phyloP scores from a whole-genome alignment of 78 protist species.

The Dictyostelium citrinum region DNA sequence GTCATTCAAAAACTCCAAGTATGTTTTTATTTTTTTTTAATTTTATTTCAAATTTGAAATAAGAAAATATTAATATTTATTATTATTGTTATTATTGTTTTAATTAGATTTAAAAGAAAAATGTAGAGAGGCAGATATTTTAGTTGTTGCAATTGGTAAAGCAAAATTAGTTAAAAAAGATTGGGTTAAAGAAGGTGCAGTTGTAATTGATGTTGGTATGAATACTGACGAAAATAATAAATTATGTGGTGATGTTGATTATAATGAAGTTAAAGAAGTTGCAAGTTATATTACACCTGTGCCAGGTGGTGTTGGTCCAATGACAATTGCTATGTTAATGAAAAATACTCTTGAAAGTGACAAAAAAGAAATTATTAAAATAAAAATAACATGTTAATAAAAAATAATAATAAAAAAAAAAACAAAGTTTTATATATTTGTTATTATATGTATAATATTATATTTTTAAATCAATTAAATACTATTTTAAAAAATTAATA shows the following conservation, averaged over 20 bases:
- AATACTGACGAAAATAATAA: slow-evolving; percentile 75
- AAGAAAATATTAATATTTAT: neutral
- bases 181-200: slow-evolving; percentile 94
- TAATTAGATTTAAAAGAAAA: slow-evolving; percentile 53
- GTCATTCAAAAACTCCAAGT: slow-evolving; percentile 89
- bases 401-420: neutral
- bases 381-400: neutral
- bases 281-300: slow-evolving; percentile 97
- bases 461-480: too few species aligned
- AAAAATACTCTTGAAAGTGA: slow-evolving; percentile 65
- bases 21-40: neutral
- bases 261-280: slow-evolving; percentile 13
- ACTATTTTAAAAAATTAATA: too few species aligned
- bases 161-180: slow-evolving; percentile 85
- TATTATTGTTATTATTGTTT: neutral
- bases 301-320: slow-evolving; percentile 99
- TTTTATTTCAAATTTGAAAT: neutral
- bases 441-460: too few species aligned
- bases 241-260: slow-evolving; percentile 92
- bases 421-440: too few species aligned
- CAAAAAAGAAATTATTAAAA: slow-evolving; percentile 44
- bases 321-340: slow-evolving; percentile 90
- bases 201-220: slow-evolving; percentile 96
- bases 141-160: slow-evolving; percentile 94
- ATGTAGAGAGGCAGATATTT: slow-evolving; percentile 90